Evolutionary conservation across 208 protist genomes (phyloP), one percentile per base, ranked within the genome.

Genomic region (Trypanosomatidae sp.): DNA sequence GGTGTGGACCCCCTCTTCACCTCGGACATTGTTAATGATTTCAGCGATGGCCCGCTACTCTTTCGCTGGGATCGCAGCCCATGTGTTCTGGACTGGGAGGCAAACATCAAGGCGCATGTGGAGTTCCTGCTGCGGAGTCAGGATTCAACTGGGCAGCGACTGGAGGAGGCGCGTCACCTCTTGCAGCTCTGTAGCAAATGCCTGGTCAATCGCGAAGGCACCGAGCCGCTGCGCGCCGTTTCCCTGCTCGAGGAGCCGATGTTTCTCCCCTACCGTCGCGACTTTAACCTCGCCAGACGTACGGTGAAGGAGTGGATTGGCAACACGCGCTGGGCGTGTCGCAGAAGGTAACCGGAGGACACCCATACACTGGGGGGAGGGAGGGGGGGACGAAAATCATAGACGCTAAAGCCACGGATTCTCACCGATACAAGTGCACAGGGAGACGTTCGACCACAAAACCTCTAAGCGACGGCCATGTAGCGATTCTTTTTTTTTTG

Each of bases 1-100:
- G 91, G 91, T 36, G 89, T 96, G 7, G 88, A 94, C 59, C 91
- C 91, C 25, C 72, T 96, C 25, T 90, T 96, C 71, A 77, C 77
- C 25, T 82, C 74, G 36, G 77, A 74, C n/a, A 70, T 94, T 6
- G 78, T 87, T 25, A 81, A 96, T 64, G 91, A 96, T 70, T 96
- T 96, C 76, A 88, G 91, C 13, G 70, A 76, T 41, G 91, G 88
- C 0, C 91, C 91, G 28, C 74, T 91, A 62, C 77, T 96, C 28
- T 73, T 78, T 41, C 71, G 75, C 2, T 77, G 83, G 80, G 67
- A 81, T 15, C 52, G 67, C 10, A 41, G 64, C 12, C 65, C 78
- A 58, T 30, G 52, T 22, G 83, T 90, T 10, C 74, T 94, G 22
- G 91, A 96, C 76, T 96, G 91, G 89, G 81, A 90, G 25, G 62